Conservation (phyloP, 495 filamentous ascomycete genomes). For the Pseudoneurospora amorphoporcata region DNA sequence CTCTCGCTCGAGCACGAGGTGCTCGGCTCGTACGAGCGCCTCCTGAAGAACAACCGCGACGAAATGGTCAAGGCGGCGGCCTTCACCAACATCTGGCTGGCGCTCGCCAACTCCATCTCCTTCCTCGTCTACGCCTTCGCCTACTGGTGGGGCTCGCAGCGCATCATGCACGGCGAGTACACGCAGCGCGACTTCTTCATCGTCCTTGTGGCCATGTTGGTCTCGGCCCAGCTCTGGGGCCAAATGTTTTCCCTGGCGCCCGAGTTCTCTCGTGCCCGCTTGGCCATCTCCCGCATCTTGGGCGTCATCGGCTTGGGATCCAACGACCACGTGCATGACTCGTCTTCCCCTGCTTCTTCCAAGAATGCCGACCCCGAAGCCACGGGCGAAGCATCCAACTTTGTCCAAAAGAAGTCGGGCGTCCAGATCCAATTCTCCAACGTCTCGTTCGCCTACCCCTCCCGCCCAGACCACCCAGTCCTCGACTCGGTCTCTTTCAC, state of each 20-base stretch:
- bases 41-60: conserved; percentile 5
- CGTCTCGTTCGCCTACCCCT: conserved; percentile 49
- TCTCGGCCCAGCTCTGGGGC: conserved; percentile 21
- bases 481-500: conserved; percentile 40
- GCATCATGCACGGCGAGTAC: conserved; percentile 58
- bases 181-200: conserved; percentile 68
- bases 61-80: conserved; percentile 8
- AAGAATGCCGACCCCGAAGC: conserved; percentile 1
- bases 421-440: conserved; percentile 43
- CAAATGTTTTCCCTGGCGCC: conserved; percentile 20
- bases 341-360: conserved; percentile 4
- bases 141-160: conserved; percentile 62
- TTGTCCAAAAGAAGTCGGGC: conserved; percentile 36
- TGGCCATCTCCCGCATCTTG: conserved; percentile 10
- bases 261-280: conserved; percentile 19
- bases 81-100: conserved; percentile 44
- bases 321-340: background rate
- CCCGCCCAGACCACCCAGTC: conserved; percentile 40
- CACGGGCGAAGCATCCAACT: conserved; percentile 58
- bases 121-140: conserved; percentile 73
- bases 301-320: conserved; percentile 6
- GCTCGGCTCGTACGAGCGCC: conserved; percentile 46
- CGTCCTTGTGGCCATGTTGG: conserved; percentile 44
- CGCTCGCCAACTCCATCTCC: conserved; percentile 60
- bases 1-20: conserved; percentile 52